phyloP scores from a whole-genome alignment of 176 grass and related monocot genomes.

The Musa beccarii region DNA sequence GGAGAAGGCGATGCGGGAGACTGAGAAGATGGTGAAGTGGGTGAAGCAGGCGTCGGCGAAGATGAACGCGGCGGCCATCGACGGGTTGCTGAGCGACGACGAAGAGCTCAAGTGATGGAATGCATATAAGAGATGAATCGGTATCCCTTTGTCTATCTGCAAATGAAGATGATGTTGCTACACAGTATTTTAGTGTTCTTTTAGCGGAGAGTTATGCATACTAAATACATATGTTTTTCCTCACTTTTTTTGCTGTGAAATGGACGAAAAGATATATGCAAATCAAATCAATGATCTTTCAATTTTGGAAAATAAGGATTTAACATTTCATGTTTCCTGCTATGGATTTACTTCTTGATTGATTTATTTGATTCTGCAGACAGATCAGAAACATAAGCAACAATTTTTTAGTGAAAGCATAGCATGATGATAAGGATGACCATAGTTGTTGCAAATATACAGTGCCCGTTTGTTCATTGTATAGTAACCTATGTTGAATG shows the following conservation, averaged over 20 bases:
- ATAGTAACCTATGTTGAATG: background rate
- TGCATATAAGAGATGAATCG: background rate
- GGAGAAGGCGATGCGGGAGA: constrained; percentile 61
- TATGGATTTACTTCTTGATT: background rate
- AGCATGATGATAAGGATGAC: background rate
- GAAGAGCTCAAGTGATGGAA: constrained; percentile 53
- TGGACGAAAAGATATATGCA: background rate
- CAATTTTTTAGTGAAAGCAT: background rate
- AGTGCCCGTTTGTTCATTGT: background rate
- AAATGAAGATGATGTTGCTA: background rate
- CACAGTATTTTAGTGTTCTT: background rate
- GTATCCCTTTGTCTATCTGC: background rate
- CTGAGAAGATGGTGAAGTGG: constrained; percentile 56
- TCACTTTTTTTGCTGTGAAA: background rate
- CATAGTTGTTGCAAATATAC: background rate
- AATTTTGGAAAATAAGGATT: background rate
- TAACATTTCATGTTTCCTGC: background rate
- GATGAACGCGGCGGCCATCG: constrained; percentile 53
- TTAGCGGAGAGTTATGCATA: background rate
- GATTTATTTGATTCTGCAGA: background rate
- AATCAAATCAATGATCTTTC: background rate
- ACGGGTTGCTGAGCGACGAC: constrained; percentile 59
- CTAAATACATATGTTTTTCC: background rate
- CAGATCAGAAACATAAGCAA: background rate
- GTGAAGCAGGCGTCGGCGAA: constrained; percentile 63